phyloP scores from a whole-genome alignment of 768 basidiomycete species.

The Hericium erinaceus region DNA sequence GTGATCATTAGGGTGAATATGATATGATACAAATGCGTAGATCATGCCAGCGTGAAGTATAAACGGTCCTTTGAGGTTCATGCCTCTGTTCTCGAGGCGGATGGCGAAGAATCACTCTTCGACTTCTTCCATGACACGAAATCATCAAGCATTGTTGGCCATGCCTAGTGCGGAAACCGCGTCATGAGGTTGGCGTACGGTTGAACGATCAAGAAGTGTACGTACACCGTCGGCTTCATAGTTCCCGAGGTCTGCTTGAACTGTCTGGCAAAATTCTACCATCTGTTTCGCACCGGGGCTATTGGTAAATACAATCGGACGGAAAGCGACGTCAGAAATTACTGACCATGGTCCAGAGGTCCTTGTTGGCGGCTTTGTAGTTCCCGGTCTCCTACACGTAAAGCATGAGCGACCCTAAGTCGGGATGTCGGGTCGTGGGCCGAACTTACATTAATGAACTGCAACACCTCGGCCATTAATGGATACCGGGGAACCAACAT shows the following conservation, averaged over 20 bases:
- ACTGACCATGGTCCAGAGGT: conserved; percentile 78
- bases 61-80: too few relatives aligned
- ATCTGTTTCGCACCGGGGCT: conserved; percentile 33
- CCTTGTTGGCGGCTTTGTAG: conserved; percentile 76
- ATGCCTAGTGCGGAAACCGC: conserved; percentile 40
- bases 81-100: background rate
- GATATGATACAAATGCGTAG: background rate
- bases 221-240: conserved; percentile 71
- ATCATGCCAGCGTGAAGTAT: background rate
- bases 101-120: conserved; percentile 6
- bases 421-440: background rate
- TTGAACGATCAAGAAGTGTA: conserved; percentile 17
- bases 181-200: background rate
- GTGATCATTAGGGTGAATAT: background rate
- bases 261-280: conserved; percentile 63
- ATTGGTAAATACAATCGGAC: background rate
- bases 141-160: conserved; percentile 77
- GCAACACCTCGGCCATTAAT: conserved; percentile 52
- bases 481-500: conserved; percentile 59
- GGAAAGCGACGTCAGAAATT: background rate
- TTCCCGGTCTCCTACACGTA: conserved; percentile 33
- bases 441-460: conserved; percentile 51
- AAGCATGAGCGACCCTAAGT: background rate
- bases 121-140: conserved; percentile 60
- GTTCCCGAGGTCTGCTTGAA: conserved; percentile 48